Conservation (phyloP, 306 rosid species). For the Castanea crenata region DNA sequence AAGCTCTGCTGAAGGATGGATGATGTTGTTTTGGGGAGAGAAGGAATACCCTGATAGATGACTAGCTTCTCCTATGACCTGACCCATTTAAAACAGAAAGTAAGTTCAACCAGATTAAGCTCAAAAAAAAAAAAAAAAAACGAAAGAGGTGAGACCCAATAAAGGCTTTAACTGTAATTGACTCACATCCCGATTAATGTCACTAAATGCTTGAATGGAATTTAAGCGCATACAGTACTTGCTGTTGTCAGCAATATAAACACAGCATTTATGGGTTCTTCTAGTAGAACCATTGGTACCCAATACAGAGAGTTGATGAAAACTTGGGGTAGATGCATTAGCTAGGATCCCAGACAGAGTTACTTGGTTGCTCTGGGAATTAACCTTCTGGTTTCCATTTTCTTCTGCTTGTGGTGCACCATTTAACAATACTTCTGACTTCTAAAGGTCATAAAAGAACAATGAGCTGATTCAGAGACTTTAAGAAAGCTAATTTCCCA, state of each 20-base stretch:
- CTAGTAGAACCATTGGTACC: conserved; percentile 47
- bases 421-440: conserved; percentile 64
- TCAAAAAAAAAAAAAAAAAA: conserved; percentile 12
- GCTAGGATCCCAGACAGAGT: conserved; percentile 62
- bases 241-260: conserved; percentile 74
- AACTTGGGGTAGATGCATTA: conserved; percentile 78
- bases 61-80: conserved; percentile 87
- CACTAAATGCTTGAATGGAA: conserved; percentile 86
- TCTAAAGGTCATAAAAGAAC: conserved; percentile 55
- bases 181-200: conserved; percentile 96
- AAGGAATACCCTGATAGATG: conserved; percentile 89
- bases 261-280: conserved; percentile 90
- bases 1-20: conserved; percentile 80
- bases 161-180: conserved; percentile 19
- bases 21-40: conserved; percentile 84
- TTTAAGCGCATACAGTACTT: conserved; percentile 81
- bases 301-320: conserved; percentile 52
- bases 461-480: conserved; percentile 35
- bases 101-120: conserved; percentile 14
- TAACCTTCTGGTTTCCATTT: conserved; percentile 65
- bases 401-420: conserved; percentile 69
- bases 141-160: neutral
- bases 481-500: conserved; percentile 9
- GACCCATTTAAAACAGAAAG: conserved; percentile 25
- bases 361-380: conserved; percentile 60